phyloP scores from a whole-genome alignment of 495 filamentous ascomycete genomes.

The Stereocaulon alpinum region DNA sequence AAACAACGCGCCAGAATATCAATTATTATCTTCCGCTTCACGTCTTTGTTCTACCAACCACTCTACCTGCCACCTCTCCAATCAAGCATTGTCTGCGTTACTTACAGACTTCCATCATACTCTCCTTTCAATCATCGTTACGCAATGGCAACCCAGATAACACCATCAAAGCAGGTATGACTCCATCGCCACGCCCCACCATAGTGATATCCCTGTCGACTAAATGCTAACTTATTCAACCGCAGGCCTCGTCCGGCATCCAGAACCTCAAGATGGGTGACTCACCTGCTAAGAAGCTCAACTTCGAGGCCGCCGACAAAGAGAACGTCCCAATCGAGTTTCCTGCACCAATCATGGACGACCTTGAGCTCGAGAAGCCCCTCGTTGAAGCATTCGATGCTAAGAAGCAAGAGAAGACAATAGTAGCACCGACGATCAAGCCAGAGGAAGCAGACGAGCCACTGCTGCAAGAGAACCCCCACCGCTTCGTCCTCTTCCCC shows the following conservation, averaged over 20 bases:
- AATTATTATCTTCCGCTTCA: conserved; percentile 1
- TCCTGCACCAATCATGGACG: conserved; percentile 44
- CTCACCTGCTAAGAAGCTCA: conserved; percentile 81
- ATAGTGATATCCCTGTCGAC: conserved; percentile 7
- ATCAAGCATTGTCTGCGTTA: neutral
- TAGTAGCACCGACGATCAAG: conserved; percentile 53
- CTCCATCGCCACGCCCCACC: conserved; percentile 32
- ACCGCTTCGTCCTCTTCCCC: conserved; percentile 95
- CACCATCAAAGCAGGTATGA: conserved; percentile 79
- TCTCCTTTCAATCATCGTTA: neutral
- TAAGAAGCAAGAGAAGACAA: conserved; percentile 39
- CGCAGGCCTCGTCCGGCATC: conserved; percentile 72
- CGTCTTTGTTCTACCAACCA: neutral
- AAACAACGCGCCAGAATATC: conserved; percentile 11
- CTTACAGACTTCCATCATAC: neutral
- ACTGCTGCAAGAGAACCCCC: conserved; percentile 86
- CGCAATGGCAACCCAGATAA: conserved; percentile 53
- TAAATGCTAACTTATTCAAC: conserved; percentile 29
- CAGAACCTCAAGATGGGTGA: conserved; percentile 83
- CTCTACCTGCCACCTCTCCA: neutral
- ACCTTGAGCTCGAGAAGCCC: conserved; percentile 44
- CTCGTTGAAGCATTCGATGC: conserved; percentile 28
- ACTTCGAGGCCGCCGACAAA: conserved; percentile 63
- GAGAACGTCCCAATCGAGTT: conserved; percentile 64
- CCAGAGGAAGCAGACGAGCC: conserved; percentile 73